Conservation (phyloP, 179 eudicot species). For the Drosera spatulata region DNA sequence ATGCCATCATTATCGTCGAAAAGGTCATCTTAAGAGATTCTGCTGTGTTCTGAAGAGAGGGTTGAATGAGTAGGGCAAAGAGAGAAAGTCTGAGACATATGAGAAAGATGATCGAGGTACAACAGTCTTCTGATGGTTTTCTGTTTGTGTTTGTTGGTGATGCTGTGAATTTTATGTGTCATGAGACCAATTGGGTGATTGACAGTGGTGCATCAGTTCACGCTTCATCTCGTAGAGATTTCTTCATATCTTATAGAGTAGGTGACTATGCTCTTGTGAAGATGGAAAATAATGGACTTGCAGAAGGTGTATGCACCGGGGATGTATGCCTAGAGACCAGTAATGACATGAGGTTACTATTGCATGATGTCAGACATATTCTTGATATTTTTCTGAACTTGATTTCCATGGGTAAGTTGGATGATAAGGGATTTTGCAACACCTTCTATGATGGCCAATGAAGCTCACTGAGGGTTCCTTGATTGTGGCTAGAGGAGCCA, state of each 20-base stretch:
- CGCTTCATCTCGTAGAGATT: slow-evolving; percentile 2
- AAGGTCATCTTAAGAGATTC: no score
- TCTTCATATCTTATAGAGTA: not conserved
- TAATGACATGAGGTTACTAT: not conserved
- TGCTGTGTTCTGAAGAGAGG: no score
- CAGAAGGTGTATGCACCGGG: not conserved
- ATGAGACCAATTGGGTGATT: not conserved
- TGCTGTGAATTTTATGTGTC: no score
- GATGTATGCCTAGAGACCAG: not conserved
- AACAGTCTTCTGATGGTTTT: no score
- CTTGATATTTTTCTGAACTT: not conserved
- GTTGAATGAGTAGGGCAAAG: no score
- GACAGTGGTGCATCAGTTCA: slow-evolving; percentile 7
- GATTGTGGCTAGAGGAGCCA: not conserved
- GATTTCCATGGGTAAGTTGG: not conserved
- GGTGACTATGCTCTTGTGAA: not conserved
- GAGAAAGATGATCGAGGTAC: no score
- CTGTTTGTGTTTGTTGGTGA: not conserved
- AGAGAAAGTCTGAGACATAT: no score
- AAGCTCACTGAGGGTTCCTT: slow-evolving; percentile 4
- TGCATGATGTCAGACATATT: not conserved
- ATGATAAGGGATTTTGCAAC: not conserved
- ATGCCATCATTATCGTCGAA: no score
- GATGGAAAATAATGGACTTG: not conserved
- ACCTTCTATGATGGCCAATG: slow-evolving; percentile 1